phyloP scores from a whole-genome alignment of 805 yeast genomes.

The Wickerhamia fluorescens region DNA sequence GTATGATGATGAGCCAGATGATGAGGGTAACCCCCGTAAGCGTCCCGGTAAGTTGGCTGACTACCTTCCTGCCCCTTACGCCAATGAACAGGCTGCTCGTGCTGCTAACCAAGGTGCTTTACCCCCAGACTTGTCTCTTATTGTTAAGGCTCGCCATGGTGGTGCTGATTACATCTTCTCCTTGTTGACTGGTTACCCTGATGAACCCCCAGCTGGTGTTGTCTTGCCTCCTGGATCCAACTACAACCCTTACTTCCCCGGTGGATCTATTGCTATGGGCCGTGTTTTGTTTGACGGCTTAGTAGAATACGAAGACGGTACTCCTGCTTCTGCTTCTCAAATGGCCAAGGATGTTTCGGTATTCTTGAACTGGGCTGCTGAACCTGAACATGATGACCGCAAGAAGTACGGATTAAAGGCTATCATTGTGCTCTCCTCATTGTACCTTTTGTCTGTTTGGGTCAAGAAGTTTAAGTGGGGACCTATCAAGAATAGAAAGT shows the following conservation, averaged over 20 bases:
- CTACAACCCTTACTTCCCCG: conserved; percentile 99
- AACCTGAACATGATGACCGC: conserved; percentile 98
- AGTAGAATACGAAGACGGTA: conserved; percentile 98
- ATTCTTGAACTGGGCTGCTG: conserved; percentile 97
- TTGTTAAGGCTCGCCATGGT: conserved; percentile 98
- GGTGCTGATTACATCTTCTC: conserved; percentile 93
- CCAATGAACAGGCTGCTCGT: conserved; percentile 98
- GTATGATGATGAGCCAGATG: conserved; percentile 94
- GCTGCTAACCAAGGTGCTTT: conserved; percentile 99
- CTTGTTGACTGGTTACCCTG: conserved; percentile 96
- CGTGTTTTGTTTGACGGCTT: conserved; percentile 95
- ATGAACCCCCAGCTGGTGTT: conserved; percentile 98
- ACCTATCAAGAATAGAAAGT: conserved; percentile 90
- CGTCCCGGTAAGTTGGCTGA: conserved; percentile 98
- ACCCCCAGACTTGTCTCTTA: conserved; percentile 95
- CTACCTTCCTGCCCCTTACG: conserved; percentile 89
- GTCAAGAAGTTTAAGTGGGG: conserved; percentile 98
- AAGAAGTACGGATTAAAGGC: conserved; percentile 96
- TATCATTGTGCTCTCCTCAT: conserved; percentile 64
- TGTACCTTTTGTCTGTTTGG: conserved; percentile 80
- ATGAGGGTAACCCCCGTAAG: conserved; percentile 95
- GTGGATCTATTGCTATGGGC: conserved; percentile 99
- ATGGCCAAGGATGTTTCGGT: conserved; percentile 98
- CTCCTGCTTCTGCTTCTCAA: conserved; percentile 96
- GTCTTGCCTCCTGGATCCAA: conserved; percentile 86